Percentiles rank a stretch among this genome's conserved stretches.
phyloP scores from a whole-genome alignment of 306 rosid species.

The Geum urbanum region DNA sequence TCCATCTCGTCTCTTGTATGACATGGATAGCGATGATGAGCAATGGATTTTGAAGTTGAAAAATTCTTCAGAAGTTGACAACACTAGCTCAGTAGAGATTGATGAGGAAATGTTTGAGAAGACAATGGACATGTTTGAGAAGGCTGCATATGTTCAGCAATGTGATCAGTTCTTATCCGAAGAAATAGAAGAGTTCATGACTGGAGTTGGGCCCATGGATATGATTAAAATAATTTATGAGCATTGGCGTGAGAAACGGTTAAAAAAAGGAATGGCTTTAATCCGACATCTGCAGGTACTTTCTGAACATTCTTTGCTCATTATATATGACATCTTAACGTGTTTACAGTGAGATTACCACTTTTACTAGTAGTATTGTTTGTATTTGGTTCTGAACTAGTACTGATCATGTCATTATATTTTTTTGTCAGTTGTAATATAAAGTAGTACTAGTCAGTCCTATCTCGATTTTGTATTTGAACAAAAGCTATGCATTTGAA shows the following conservation, averaged over 20 bases:
- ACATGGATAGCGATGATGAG: constrained; percentile 98
- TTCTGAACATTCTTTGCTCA: constrained; percentile 4
- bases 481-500: background rate
- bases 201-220: constrained; percentile 43
- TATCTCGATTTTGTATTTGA: background rate
- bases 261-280: constrained; percentile 77
- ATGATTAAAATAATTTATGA: constrained; percentile 51
- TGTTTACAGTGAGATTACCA: background rate
- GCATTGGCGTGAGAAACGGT: constrained; percentile 74
- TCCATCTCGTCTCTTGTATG: constrained; percentile 68
- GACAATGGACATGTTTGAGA: constrained; percentile 80
- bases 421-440: background rate
- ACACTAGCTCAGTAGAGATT: constrained; percentile 35
- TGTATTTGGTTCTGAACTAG: background rate
- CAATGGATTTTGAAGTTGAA: constrained; percentile 47
- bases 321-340: background rate
- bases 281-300: constrained; percentile 88
- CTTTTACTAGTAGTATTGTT: background rate
- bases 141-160: constrained; percentile 67
- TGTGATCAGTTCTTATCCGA: constrained; percentile 54
- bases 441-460: background rate
- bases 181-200: constrained; percentile 71
- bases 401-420: background rate
- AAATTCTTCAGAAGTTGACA: constrained; percentile 40
- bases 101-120: constrained; percentile 66